phyloP scores from a whole-genome alignment of 345 rosid species.

The Lagerstroemia speciosa region DNA sequence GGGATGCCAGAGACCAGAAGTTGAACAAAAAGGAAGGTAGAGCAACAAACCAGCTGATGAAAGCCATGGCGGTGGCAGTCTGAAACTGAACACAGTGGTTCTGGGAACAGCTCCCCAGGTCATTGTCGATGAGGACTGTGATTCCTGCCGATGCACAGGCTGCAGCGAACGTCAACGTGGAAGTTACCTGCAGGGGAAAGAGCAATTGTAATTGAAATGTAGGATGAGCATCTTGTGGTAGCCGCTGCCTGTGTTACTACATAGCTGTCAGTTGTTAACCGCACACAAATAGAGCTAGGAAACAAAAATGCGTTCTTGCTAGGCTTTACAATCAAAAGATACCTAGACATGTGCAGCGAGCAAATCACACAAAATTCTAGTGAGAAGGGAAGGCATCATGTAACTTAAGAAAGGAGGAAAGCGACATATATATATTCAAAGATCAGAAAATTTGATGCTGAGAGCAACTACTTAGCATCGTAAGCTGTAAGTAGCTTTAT shows the following conservation, averaged over 20 bases:
- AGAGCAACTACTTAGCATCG: background rate
- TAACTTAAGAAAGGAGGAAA: background rate
- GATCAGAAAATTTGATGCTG: background rate
- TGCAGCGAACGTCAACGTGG: constrained; percentile 68
- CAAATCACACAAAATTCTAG: background rate
- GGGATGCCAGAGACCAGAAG: constrained; percentile 66
- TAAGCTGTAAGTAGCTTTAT: background rate
- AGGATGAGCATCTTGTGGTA: background rate
- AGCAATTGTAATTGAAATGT: background rate
- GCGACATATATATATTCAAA: background rate
- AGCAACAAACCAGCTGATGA: constrained; percentile 56
- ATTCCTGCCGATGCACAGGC: constrained; percentile 81
- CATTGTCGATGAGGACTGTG: constrained; percentile 73
- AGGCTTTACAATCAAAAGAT: background rate
- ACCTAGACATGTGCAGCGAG: background rate
- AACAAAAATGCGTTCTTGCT: background rate
- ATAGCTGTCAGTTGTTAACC: background rate
- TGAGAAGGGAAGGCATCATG: background rate
- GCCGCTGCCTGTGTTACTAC: background rate
- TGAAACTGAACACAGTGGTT: constrained; percentile 64
- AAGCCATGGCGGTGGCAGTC: constrained; percentile 72
- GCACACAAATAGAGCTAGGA: background rate
- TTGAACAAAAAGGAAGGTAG: constrained; percentile 60
- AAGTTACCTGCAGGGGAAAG: constrained; percentile 44
- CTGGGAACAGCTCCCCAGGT: constrained; percentile 36